Evolutionary conservation across 805 yeast species (phyloP).

Genomic region (Spathaspora boniae): DNA sequence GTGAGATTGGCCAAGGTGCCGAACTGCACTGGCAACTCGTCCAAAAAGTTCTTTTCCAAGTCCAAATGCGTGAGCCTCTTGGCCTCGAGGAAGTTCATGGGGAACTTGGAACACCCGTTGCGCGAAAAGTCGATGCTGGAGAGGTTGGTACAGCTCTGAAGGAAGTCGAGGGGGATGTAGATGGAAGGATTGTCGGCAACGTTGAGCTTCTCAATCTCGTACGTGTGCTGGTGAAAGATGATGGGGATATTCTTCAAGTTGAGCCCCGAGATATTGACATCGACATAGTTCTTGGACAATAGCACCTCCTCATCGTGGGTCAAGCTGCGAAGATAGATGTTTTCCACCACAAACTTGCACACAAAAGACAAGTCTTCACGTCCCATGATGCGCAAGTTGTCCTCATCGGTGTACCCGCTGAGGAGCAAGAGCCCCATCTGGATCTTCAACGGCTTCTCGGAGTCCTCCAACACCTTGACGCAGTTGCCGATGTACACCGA

Average conservation of each 20-base stretch:
- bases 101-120: constrained; percentile 72
- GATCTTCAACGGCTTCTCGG: constrained; percentile 73
- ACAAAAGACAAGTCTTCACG: constrained; percentile 79
- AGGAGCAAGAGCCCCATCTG: constrained; percentile 69
- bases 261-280: constrained; percentile 69
- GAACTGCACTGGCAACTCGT: constrained; percentile 55
- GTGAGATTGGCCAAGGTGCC: constrained; percentile 52
- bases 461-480: constrained; percentile 66
- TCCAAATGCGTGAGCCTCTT: constrained; percentile 63
- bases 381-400: constrained; percentile 73
- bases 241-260: constrained; percentile 84
- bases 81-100: constrained; percentile 68
- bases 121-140: constrained; percentile 63
- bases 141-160: constrained; percentile 75
- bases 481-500: constrained; percentile 73
- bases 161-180: constrained; percentile 77
- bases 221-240: constrained; percentile 71
- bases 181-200: constrained; percentile 86
- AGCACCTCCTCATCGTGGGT: constrained; percentile 69
- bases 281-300: constrained; percentile 61
- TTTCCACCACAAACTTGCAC: constrained; percentile 74
- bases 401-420: constrained; percentile 78
- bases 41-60: constrained; percentile 74
- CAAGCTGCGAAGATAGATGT: constrained; percentile 55
- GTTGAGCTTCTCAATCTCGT: constrained; percentile 76